A percentile compares a stretch with the other conserved stretches of the same genome.
phyloP scores from a whole-genome alignment of 202 grass and related monocot genomes.

The Hordeum pubiflorum region DNA sequence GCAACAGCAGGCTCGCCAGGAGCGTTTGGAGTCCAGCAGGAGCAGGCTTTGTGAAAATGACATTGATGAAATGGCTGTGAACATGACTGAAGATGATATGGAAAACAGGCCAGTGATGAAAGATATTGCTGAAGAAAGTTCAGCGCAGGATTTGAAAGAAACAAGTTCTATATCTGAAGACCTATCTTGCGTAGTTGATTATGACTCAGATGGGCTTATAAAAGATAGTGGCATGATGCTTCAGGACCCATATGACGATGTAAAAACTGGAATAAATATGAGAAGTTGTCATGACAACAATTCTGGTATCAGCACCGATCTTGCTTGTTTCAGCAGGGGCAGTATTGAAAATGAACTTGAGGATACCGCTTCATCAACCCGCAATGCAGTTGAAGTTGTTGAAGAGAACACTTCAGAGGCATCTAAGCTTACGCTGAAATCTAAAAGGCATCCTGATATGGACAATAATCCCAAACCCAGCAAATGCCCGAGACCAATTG shows the following conservation, averaged over 20 bases:
- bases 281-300: constrained; percentile 17
- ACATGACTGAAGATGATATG: constrained; percentile 72
- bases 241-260: constrained; percentile 33
- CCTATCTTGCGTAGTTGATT: constrained; percentile 39
- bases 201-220: constrained; percentile 33
- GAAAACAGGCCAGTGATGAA: constrained; percentile 38
- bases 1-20: constrained; percentile 82
- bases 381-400: constrained; percentile 13
- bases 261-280: constrained; percentile 33
- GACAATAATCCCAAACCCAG: constrained; percentile 91
- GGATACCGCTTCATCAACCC: constrained; percentile 41
- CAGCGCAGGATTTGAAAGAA: constrained; percentile 32
- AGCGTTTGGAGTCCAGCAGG: constrained; percentile 69
- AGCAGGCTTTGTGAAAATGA: constrained; percentile 54
- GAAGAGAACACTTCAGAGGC: constrained; percentile 29
- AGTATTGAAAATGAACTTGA: constrained; percentile 52
- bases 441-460: constrained; percentile 94
- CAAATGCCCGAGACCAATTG: constrained; percentile 73
- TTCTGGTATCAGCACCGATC: constrained; percentile 41
- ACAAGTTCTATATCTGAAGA: constrained; percentile 40
- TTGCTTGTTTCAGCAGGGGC: constrained; percentile 30
- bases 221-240: constrained; percentile 49
- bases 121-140: constrained; percentile 27
- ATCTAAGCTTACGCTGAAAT: constrained; percentile 58
- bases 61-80: constrained; percentile 70